Percentiles rank a stretch among this genome's conserved stretches.
Conservation (phyloP, 257 asterid species). For the Solanum tacnaense region DNA sequence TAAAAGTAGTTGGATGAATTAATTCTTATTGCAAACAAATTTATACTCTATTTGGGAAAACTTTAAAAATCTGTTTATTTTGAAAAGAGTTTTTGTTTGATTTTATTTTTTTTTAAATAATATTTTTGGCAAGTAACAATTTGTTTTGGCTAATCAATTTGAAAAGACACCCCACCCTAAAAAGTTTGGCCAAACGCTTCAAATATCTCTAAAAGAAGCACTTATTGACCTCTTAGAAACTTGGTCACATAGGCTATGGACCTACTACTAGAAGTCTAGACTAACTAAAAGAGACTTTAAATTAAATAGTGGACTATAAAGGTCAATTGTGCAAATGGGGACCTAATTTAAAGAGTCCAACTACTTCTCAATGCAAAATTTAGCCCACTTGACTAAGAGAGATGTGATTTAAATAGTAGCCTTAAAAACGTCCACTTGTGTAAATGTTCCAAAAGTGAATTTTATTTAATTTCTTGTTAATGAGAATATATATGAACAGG, state of each 20-base stretch:
- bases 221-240: background rate
- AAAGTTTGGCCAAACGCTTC: background rate
- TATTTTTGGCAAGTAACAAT: background rate
- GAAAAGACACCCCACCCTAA: no score
- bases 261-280: background rate
- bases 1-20: no score
- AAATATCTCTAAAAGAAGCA: no score
- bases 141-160: background rate
- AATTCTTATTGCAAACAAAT: no score
- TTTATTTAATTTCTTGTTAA: background rate
- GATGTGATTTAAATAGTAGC: background rate
- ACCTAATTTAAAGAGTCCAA: background rate
- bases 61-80: no score
- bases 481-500: conserved; percentile 19
- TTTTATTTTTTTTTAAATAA: no score
- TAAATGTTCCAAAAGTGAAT: background rate
- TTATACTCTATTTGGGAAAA: no score
- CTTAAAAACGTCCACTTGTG: background rate
- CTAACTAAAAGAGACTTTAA: background rate
- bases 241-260: background rate
- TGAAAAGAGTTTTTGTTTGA: no score
- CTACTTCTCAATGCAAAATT: background rate
- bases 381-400: background rate
- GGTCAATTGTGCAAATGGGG: background rate
- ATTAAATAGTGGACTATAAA: background rate